Percentiles rank a stretch among this genome's conserved stretches.
These are phyloP conservation scores for Protomyces inouyei DNA, from an alignment of 1,139 yeast genomes.

Conservation along the genomic window DNA sequence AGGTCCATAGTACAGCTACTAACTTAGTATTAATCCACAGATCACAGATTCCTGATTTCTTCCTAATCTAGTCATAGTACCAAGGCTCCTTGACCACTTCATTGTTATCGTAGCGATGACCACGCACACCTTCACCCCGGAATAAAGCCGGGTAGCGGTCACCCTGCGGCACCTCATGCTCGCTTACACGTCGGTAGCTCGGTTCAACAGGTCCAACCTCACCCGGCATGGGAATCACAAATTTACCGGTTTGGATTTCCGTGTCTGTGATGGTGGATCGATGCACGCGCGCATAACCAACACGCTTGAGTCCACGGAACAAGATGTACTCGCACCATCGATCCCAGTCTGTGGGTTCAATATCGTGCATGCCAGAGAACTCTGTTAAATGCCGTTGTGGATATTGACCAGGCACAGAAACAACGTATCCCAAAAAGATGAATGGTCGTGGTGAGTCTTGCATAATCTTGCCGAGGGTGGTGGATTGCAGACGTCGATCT, in stretches of 20 bases:
- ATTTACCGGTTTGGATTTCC: conserved; percentile 91
- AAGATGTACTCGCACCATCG: conserved; percentile 97
- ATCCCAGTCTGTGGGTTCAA: conserved; percentile 91
- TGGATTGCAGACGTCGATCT: conserved; percentile 82
- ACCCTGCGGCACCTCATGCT: conserved; percentile 54
- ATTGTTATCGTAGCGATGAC: conserved; percentile 57
- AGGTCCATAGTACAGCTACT: too few species aligned
- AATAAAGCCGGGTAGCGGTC: conserved; percentile 77
- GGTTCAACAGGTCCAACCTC: conserved; percentile 43
- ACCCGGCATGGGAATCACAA: conserved; percentile 45
- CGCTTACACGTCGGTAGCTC: conserved; percentile 54
- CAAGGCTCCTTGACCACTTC: conserved; percentile 82
- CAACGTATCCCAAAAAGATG: conserved; percentile 79
- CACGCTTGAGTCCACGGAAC: conserved; percentile 77
- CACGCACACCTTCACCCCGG: conserved; percentile 90
- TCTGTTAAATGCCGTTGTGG: conserved; percentile 87
- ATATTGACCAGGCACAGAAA: conserved; percentile 75
- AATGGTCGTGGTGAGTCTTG: conserved; percentile 71
- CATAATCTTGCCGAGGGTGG: conserved; percentile 73
- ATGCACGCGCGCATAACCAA: conserved; percentile 90
- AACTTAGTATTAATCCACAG: too few species aligned
- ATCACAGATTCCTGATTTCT: not conserved
- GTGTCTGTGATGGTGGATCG: conserved; percentile 95
- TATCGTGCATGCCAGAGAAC: conserved; percentile 80
- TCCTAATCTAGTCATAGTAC: conserved; percentile 31